Evolutionary conservation across 129 eudicot species (phyloP).

Genomic region (Dittrichia graveolens): DNA sequence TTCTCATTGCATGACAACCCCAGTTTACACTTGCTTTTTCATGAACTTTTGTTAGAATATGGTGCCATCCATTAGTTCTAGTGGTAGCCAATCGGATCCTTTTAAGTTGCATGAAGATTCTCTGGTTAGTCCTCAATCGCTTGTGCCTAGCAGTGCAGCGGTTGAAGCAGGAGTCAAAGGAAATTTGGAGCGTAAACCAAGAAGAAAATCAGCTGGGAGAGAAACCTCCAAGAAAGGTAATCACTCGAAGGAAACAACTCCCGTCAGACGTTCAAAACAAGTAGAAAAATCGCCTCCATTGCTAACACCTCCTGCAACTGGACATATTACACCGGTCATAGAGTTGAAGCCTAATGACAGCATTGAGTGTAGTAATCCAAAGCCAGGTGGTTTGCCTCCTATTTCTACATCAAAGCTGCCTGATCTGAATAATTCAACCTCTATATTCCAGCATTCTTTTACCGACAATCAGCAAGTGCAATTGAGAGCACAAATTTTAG

Average conservation of each 20-base stretch:
- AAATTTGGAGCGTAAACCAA: constrained; percentile 61
- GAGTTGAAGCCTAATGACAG: constrained; percentile 29
- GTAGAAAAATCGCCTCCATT: constrained; percentile 34
- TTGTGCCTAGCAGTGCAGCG: constrained; percentile 23
- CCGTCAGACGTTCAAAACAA: constrained; percentile 32
- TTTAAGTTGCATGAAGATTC: constrained; percentile 31
- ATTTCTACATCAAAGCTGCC: constrained; percentile 53
- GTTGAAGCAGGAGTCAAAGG: constrained; percentile 43
- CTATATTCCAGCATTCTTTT: constrained; percentile 66
- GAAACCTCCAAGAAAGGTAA: constrained; percentile 56
- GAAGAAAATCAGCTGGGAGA: constrained; percentile 61
- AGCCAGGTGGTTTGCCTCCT: constrained; percentile 38
- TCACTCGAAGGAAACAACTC: constrained; percentile 43
- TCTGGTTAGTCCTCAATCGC: constrained; percentile 31
- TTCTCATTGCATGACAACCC: neutral
- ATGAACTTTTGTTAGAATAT: constrained; percentile 35
- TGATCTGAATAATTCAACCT: constrained; percentile 56
- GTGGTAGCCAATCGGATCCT: constrained; percentile 36
- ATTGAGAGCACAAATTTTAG: constrained; percentile 91
- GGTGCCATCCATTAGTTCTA: constrained; percentile 46
- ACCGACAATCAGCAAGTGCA: constrained; percentile 91
- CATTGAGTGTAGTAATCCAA: constrained; percentile 38
- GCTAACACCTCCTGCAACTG: constrained; percentile 35
- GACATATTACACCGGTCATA: constrained; percentile 35
- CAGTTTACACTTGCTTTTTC: neutral